These are phyloP conservation scores for Apiospora kogelbergensis DNA, from an alignment of 2,329 filamentous ascomycete genomes.

Conservation along the genomic window DNA sequence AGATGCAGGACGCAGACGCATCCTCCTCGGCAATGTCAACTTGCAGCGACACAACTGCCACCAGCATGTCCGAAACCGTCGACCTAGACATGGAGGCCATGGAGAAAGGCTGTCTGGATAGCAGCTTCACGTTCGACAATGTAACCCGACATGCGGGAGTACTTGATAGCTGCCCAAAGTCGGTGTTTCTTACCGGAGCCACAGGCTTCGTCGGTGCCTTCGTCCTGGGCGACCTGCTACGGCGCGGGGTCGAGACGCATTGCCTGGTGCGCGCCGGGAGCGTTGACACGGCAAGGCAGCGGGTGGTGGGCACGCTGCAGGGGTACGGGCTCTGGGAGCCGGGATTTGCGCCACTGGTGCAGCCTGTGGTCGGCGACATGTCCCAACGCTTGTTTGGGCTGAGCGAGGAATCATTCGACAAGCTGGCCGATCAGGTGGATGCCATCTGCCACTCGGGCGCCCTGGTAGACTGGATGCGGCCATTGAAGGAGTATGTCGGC, in stretches of 20 bases:
- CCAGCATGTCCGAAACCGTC: slow-evolving; percentile 15
- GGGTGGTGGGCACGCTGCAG: slow-evolving; percentile 20
- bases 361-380: slow-evolving; percentile 24
- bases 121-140: slow-evolving; percentile 23
- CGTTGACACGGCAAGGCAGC: slow-evolving; percentile 17
- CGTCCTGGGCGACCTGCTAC: slow-evolving; percentile 25
- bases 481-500: slow-evolving; percentile 28
- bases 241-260: slow-evolving; percentile 20
- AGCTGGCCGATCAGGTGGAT: slow-evolving; percentile 25
- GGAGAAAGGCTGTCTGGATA: slow-evolving; percentile 26
- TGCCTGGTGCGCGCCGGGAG: slow-evolving; percentile 26
- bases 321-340: slow-evolving; percentile 25
- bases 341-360: slow-evolving; percentile 20
- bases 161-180: slow-evolving; percentile 14
- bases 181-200: slow-evolving; percentile 26
- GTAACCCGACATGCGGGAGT: slow-evolving; percentile 11
- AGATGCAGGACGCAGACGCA: slow-evolving; percentile 16
- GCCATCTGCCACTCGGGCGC: slow-evolving; percentile 28
- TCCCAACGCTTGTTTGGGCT: slow-evolving; percentile 26
- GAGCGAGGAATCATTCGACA: slow-evolving; percentile 21
- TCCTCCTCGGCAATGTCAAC: slow-evolving; percentile 16
- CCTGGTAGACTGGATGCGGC: slow-evolving; percentile 32
- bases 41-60: slow-evolving; percentile 15
- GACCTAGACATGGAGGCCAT: slow-evolving; percentile 20
- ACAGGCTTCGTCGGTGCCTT: slow-evolving; percentile 30